Evolutionary conservation across 192 early-diverging fungal genomes (phyloP).

Genomic region (Coemansia sp.): DNA sequence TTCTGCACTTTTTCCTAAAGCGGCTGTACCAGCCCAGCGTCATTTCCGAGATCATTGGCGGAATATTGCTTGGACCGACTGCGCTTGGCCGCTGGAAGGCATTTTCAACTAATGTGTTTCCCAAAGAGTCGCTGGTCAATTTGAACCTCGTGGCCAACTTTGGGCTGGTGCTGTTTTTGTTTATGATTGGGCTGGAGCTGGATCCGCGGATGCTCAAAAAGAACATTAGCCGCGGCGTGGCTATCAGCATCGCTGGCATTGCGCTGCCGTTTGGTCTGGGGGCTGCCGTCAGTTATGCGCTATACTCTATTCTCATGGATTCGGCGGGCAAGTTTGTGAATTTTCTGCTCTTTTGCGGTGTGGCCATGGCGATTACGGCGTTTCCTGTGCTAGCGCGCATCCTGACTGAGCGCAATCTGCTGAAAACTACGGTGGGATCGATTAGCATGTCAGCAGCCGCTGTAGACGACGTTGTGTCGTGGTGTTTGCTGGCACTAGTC

Average conservation of each 20-base stretch:
- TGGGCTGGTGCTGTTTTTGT: constrained; percentile 87
- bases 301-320: constrained; percentile 61
- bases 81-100: constrained; percentile 72
- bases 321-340: constrained; percentile 57
- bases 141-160: constrained; percentile 81
- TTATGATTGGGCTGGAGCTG: constrained; percentile 84
- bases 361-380: constrained; percentile 90
- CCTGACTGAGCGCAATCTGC: constrained; percentile 80
- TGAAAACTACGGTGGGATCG: constrained; percentile 76
- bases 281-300: constrained; percentile 68
- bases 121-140: constrained; percentile 61
- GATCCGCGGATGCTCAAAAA: constrained; percentile 62
- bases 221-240: constrained; percentile 56
- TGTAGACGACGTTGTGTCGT: constrained; percentile 84
- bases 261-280: constrained; percentile 77
- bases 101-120: constrained; percentile 74
- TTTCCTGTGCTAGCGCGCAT: constrained; percentile 96
- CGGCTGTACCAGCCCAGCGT: constrained; percentile 78
- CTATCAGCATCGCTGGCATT: constrained; percentile 80
- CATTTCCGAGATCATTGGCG: constrained; percentile 89
- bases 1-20: constrained; percentile 62
- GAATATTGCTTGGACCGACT: constrained; percentile 86
- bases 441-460: constrained; percentile 84
- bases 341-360: constrained; percentile 85
- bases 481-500: constrained; percentile 80